Percentiles rank a stretch among this genome's conserved stretches.
phyloP scores from a whole-genome alignment of 2,329 filamentous ascomycete genomes.

The Xylariaceae sp. region DNA sequence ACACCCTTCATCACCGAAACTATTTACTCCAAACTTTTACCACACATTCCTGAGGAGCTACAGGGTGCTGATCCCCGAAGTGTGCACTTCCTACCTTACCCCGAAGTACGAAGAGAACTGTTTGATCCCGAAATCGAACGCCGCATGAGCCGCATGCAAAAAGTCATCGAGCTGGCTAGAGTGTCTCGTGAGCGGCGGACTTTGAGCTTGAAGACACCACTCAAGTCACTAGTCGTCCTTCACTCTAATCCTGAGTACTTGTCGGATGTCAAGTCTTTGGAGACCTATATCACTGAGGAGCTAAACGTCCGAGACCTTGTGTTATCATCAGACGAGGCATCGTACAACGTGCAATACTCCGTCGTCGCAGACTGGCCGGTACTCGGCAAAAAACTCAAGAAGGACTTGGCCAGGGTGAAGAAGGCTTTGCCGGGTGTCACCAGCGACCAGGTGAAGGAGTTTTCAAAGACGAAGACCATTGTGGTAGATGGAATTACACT shows the following conservation, averaged over 20 bases:
- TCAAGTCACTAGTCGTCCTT: constrained; percentile 86
- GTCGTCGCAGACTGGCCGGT: constrained; percentile 90
- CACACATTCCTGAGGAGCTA: constrained; percentile 72
- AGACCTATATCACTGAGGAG: constrained; percentile 88
- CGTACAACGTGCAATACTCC: constrained; percentile 89
- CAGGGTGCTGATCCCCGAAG: constrained; percentile 71
- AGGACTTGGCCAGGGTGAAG: constrained; percentile 87
- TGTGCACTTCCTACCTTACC: constrained; percentile 90
- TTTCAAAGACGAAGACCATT: constrained; percentile 69
- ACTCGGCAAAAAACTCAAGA: constrained; percentile 95
- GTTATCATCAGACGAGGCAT: constrained; percentile 79
- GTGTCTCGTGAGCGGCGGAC: constrained; percentile 80
- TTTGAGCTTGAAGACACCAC: constrained; percentile 83
- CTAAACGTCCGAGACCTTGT: constrained; percentile 85
- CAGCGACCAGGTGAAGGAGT: constrained; percentile 76
- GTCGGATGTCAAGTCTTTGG: constrained; percentile 78
- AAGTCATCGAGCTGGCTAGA: constrained; percentile 86
- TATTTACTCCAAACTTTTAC: constrained; percentile 81
- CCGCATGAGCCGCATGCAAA: constrained; percentile 86
- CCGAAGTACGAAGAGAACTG: constrained; percentile 80
- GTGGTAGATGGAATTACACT: constrained; percentile 82
- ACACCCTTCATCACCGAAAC: constrained; percentile 93
- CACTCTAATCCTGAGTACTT: constrained; percentile 80
- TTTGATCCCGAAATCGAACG: constrained; percentile 85
- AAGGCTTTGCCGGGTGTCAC: constrained; percentile 78